A percentile compares a stretch with the other conserved stretches of the same genome.
phyloP scores from a whole-genome alignment of 2,329 filamentous ascomycete genomes.

The Didymella pomorum region DNA sequence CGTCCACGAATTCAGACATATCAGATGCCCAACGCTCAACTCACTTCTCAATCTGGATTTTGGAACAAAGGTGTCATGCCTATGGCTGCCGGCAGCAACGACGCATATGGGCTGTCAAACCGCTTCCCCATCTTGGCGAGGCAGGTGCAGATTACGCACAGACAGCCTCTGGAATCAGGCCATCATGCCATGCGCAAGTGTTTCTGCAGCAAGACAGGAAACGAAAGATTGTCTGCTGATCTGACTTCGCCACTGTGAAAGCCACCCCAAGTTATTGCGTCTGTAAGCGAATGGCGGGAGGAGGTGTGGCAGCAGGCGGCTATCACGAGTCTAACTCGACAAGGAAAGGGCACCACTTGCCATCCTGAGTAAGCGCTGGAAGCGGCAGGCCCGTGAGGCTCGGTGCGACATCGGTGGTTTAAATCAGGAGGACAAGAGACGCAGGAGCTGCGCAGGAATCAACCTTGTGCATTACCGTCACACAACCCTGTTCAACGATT shows the following conservation, averaged over 20 bases:
- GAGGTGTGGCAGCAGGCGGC: constrained; percentile 6
- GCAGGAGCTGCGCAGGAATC: constrained; percentile 1
- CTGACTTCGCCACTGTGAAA: constrained; percentile 11
- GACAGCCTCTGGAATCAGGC: constrained; percentile 12
- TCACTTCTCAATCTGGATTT: neutral
- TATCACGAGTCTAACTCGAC: constrained; percentile 8
- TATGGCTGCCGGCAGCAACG: neutral
- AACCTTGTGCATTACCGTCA: constrained; percentile 2
- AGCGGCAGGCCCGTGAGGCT: neutral
- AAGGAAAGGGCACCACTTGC: constrained; percentile 20
- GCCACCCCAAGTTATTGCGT: constrained; percentile 8
- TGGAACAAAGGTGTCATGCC: neutral
- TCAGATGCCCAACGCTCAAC: constrained; percentile 4
- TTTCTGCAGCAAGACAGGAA: constrained; percentile 1
- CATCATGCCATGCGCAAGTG: constrained; percentile 13
- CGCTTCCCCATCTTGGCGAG: constrained; percentile 24
- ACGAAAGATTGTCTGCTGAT: constrained; percentile 13
- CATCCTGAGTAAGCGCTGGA: constrained; percentile 1
- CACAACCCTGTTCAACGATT: constrained; percentile 11
- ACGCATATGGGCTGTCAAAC: constrained; percentile 5
- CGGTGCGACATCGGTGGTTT: constrained; percentile 17
- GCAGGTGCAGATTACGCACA: constrained; percentile 12
- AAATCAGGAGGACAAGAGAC: constrained; percentile 4
- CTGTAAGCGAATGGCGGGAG: constrained; percentile 8
- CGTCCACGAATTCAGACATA: neutral